A percentile compares a stretch with the other conserved stretches of the same genome.
These are phyloP conservation scores for Lepidium sativum DNA, from an alignment of 345 rosid species.

Conservation along the genomic window DNA sequence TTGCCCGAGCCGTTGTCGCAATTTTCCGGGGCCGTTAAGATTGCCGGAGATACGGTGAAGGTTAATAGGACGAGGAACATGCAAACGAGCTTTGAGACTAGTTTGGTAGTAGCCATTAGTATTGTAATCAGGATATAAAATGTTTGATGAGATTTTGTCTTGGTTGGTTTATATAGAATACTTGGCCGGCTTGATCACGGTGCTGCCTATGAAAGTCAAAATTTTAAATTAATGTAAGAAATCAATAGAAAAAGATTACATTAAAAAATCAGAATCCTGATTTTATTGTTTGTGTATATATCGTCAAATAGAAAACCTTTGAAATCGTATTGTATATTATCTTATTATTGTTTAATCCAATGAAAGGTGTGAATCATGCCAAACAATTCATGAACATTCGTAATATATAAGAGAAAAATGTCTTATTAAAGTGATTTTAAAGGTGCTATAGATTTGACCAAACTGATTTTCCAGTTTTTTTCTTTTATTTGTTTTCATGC, in stretches of 20 bases:
- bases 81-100: conserved; percentile 2
- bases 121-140: neutral
- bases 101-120: conserved; percentile 15
- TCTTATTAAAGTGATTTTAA: too few relatives aligned
- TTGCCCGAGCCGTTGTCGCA: conserved; percentile 14
- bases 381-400: neutral
- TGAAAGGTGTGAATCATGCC: conserved; percentile 11
- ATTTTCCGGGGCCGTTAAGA: conserved; percentile 1
- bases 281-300: conserved; percentile 9
- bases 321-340: neutral
- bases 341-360: neutral
- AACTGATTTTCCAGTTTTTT: too few relatives aligned
- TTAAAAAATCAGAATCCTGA: conserved; percentile 4
- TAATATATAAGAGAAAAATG: neutral
- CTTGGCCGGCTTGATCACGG: conserved; percentile 19
- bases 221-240: neutral
- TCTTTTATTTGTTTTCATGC: too few relatives aligned
- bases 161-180: conserved; percentile 15
- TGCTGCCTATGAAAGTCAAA: conserved; percentile 9
- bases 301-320: neutral
- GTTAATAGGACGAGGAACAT: conserved; percentile 9
- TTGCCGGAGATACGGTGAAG: conserved; percentile 18
- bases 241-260: conserved; percentile 4
- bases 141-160: neutral
- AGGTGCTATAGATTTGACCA: too few relatives aligned